Conservation (phyloP, 257 asterid species). For the Linaria vulgaris region DNA sequence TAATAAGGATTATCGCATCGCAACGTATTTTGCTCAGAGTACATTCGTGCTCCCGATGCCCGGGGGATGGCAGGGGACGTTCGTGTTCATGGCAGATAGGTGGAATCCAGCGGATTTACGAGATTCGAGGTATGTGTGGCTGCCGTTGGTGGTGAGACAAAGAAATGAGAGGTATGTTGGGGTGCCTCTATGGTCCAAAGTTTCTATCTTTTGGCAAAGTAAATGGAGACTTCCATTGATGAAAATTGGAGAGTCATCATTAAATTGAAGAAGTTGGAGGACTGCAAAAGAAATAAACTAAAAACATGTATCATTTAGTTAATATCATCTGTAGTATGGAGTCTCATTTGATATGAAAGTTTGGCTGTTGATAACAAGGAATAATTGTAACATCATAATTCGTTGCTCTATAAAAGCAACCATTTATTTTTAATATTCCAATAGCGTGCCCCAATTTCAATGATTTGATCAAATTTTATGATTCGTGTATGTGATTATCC, state of each 20-base stretch:
- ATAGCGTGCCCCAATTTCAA: too few relatives aligned
- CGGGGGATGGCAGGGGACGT: conserved; percentile 39
- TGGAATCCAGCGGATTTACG: conserved; percentile 63
- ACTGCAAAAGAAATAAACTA: not conserved
- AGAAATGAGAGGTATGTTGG: conserved; percentile 28
- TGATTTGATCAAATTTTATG: too few relatives aligned
- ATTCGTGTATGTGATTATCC: too few relatives aligned
- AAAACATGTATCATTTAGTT: not conserved
- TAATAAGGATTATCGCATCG: conserved; percentile 45
- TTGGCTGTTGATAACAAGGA: too few relatives aligned
- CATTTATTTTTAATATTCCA: too few relatives aligned
- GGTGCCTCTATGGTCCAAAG: conserved; percentile 48
- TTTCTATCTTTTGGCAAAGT: conserved; percentile 67
- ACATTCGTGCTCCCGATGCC: conserved; percentile 67
- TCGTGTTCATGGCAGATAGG: conserved; percentile 72
- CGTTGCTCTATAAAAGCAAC: too few relatives aligned
- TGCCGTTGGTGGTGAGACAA: conserved; percentile 58
- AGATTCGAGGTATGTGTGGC: conserved; percentile 76
- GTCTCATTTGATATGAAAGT: too few relatives aligned
- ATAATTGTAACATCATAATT: too few relatives aligned
- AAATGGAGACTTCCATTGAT: conserved; percentile 49
- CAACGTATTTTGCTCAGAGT: conserved; percentile 70
- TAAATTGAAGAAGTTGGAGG: conserved; percentile 10
- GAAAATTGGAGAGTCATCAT: conserved; percentile 20
- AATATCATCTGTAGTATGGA: too few relatives aligned